A percentile compares a stretch with the other conserved stretches of the same genome.
Evolutionary conservation across 352 stramenopile genomes (phyloP).

Genomic region (Phytophthora macrochlamydospora): DNA sequence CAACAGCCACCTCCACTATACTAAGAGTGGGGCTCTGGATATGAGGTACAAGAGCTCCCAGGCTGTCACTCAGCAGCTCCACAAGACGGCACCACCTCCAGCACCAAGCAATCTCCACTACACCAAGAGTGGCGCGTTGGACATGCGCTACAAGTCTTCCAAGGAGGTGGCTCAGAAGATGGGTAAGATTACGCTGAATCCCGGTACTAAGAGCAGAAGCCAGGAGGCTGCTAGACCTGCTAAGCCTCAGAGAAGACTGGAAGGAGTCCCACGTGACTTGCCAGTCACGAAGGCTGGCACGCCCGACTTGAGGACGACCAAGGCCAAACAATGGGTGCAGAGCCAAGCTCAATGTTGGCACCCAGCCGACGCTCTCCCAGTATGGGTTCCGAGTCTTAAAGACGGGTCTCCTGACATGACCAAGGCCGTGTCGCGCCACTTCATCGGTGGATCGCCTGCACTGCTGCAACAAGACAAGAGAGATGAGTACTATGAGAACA

Average conservation of each 20-base stretch:
- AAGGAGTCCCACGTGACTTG: slow-evolving; percentile 18
- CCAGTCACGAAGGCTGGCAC: slow-evolving; percentile 29
- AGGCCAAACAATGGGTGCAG: slow-evolving; percentile 35
- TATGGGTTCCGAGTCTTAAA: slow-evolving; percentile 33
- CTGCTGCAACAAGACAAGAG: slow-evolving; percentile 19
- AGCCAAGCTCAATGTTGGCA: slow-evolving; percentile 31
- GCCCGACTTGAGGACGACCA: slow-evolving; percentile 29
- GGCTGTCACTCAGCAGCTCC: slow-evolving; percentile 16
- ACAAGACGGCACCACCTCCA: slow-evolving; percentile 11
- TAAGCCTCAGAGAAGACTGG: slow-evolving; percentile 7
- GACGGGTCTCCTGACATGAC: slow-evolving; percentile 39
- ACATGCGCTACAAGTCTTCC: slow-evolving; percentile 38
- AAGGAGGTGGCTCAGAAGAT: slow-evolving; percentile 24
- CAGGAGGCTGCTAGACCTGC: slow-evolving; percentile 6
- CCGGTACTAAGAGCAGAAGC: slow-evolving; percentile 1
- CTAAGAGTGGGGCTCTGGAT: no score
- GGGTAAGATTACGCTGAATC: slow-evolving; percentile 21
- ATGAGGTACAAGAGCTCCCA: slow-evolving; percentile 1
- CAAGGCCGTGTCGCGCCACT: slow-evolving; percentile 28
- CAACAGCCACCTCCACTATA: no score
- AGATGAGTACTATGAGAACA: slow-evolving; percentile 33
- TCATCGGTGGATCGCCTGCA: slow-evolving; percentile 24
- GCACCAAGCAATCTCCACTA: slow-evolving; percentile 15
- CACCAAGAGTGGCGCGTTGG: slow-evolving; percentile 25
- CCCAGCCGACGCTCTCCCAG: slow-evolving; percentile 19